Conservation (phyloP, 768 basidiomycete species). For the Kwoniella pini region DNA sequence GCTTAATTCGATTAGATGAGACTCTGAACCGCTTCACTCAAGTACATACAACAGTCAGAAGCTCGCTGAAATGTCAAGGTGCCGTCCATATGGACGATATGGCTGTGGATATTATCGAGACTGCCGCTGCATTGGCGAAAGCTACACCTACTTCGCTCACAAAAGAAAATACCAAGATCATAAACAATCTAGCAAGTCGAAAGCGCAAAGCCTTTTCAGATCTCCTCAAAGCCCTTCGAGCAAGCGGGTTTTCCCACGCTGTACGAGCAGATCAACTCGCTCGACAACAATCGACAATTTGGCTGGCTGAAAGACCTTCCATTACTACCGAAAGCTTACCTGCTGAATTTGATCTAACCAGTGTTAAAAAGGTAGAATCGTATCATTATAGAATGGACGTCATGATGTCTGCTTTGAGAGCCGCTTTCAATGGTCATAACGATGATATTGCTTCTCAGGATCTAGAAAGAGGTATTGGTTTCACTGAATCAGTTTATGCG, state of each 20-base stretch:
- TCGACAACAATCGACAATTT: slow-evolving; percentile 49
- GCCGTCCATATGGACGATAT: slow-evolving; percentile 61
- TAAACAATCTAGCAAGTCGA: slow-evolving; percentile 71
- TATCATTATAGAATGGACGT: slow-evolving; percentile 61
- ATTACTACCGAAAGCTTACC: slow-evolving; percentile 18
- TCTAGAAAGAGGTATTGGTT: slow-evolving; percentile 71
- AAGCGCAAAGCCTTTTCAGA: slow-evolving; percentile 92
- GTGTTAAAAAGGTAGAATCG: slow-evolving; percentile 27
- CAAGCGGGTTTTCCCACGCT: slow-evolving; percentile 70
- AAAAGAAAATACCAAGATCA: slow-evolving; percentile 59
- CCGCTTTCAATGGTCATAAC: slow-evolving; percentile 69
- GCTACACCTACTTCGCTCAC: slow-evolving; percentile 58
- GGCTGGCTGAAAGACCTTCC: slow-evolving; percentile 34
- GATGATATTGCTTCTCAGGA: slow-evolving; percentile 83
- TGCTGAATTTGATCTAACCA: not conserved
- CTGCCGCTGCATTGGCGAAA: slow-evolving; percentile 52
- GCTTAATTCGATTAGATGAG: slow-evolving; percentile 55
- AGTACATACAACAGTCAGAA: slow-evolving; percentile 63
- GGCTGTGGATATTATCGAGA: slow-evolving; percentile 61
- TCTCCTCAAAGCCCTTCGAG: slow-evolving; percentile 81
- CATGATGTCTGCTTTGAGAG: slow-evolving; percentile 67
- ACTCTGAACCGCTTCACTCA: slow-evolving; percentile 55
- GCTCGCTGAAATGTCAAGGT: slow-evolving; percentile 46
- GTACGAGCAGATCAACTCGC: slow-evolving; percentile 70
- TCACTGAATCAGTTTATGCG: slow-evolving; percentile 76